Evolutionary conservation across 2,329 filamentous ascomycete genomes (phyloP).

Genomic region (Fonsecaea multimorphosa): DNA sequence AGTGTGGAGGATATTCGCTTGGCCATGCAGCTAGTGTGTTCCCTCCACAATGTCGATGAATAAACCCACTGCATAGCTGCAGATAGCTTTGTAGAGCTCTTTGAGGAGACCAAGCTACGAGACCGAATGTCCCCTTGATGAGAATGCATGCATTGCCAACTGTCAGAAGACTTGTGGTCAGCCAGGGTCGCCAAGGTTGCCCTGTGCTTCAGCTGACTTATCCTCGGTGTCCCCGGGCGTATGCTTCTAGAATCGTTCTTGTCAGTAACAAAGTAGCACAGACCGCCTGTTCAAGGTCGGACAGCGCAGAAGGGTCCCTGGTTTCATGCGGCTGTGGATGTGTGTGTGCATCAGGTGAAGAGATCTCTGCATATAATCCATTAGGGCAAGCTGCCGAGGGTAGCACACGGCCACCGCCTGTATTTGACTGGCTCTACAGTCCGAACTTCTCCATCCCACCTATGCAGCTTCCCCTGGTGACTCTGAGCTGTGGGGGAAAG

Average conservation of each 20-base stretch:
- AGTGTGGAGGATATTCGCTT: conserved; percentile 14
- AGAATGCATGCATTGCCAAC: neutral
- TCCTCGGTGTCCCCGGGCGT: neutral
- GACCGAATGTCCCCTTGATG: neutral
- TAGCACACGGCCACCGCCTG: neutral
- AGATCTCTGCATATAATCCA: conserved; percentile 7
- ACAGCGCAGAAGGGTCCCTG: neutral
- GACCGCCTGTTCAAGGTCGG: conserved; percentile 7
- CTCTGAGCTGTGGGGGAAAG: conserved; percentile 4
- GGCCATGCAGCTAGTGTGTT: neutral
- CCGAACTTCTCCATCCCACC: conserved; percentile 8
- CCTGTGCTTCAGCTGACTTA: neutral
- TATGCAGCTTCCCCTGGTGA: conserved; percentile 1
- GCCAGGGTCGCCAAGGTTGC: neutral
- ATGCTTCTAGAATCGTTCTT: conserved; percentile 9
- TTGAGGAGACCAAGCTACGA: neutral
- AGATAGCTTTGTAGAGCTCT: conserved; percentile 8
- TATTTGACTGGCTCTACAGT: conserved; percentile 8
- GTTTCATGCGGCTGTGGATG: conserved; percentile 13
- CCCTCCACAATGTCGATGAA: conserved; percentile 9
- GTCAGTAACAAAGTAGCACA: conserved; percentile 3
- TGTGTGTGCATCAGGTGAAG: conserved; percentile 15
- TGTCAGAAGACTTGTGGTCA: conserved; percentile 2
- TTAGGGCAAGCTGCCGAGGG: neutral
- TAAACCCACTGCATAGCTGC: conserved; percentile 2